Evolutionary conservation across 2,329 filamentous ascomycete genomes (phyloP).

Genomic region (Neonectria magnoliae): DNA sequence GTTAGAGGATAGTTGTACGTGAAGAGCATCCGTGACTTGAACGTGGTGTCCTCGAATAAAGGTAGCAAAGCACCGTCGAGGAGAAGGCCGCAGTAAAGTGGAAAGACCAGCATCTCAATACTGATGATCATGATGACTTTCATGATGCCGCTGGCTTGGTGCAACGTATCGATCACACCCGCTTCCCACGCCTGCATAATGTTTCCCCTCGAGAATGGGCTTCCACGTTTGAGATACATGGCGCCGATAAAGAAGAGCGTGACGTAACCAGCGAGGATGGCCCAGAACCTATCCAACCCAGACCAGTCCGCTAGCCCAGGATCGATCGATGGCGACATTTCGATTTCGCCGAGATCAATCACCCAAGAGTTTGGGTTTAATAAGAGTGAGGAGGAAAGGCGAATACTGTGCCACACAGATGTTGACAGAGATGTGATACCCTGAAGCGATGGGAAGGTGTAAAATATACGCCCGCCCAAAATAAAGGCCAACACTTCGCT

Average conservation of each 20-base stretch:
- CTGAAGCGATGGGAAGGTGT: conserved; percentile 24
- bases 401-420: conserved; percentile 31
- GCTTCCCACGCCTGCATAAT: conserved; percentile 75
- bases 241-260: conserved; percentile 79
- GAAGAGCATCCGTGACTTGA: conserved; percentile 82
- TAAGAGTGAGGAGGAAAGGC: conserved; percentile 41
- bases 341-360: conserved; percentile 62
- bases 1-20: conserved; percentile 83
- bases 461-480: conserved; percentile 54
- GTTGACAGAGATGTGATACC: conserved; percentile 20
- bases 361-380: conserved; percentile 66
- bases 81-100: conserved; percentile 91
- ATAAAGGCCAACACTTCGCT: conserved; percentile 55
- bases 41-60: conserved; percentile 82
- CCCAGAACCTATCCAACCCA: conserved; percentile 71
- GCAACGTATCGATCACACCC: conserved; percentile 80
- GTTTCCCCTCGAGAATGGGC: conserved; percentile 69
- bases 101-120: conserved; percentile 98
- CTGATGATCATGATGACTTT: conserved; percentile 99
- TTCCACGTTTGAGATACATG: conserved; percentile 80
- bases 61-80: conserved; percentile 90
- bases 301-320: conserved; percentile 74
- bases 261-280: conserved; percentile 83
- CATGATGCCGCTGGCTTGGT: conserved; percentile 95
- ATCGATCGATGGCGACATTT: conserved; percentile 55